Conservation (phyloP, 345 rosid species). For the Eucalyptus erythrocorys region DNA sequence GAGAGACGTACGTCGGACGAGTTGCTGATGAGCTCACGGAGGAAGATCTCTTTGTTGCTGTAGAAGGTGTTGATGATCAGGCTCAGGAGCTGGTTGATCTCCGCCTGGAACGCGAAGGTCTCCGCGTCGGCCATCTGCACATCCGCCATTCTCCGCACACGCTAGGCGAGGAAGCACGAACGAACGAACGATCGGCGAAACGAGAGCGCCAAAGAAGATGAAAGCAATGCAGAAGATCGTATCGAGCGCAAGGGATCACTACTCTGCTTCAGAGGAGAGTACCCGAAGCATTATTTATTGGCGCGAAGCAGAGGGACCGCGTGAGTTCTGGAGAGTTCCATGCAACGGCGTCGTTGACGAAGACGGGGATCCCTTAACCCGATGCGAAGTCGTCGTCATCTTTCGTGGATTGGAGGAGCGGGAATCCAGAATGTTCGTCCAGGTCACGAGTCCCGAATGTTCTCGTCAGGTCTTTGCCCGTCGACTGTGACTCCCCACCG, state of each 20-base stretch:
- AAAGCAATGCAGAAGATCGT: not conserved
- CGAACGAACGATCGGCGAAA: not conserved
- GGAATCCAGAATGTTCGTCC: not conserved
- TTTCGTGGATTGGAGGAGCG: not conserved
- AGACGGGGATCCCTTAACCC: not conserved
- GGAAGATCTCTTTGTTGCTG: constrained; percentile 9
- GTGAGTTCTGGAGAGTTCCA: not conserved
- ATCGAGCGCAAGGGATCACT: not conserved
- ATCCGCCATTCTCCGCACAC: not conserved
- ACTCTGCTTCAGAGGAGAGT: not conserved
- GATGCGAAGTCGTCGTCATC: too few species aligned
- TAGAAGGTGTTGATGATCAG: constrained; percentile 7
- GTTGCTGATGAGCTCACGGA: constrained; percentile 4
- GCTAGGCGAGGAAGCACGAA: not conserved
- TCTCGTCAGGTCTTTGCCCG: not conserved
- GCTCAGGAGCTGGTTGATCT: constrained; percentile 4
- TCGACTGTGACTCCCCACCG: not conserved
- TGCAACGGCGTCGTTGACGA: not conserved
- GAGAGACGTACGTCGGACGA: not conserved
- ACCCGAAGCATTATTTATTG: not conserved
- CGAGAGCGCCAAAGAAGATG: not conserved
- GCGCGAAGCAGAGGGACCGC: not conserved
- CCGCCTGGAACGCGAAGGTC: constrained; percentile 7
- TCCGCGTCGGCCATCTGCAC: constrained; percentile 2
- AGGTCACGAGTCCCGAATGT: not conserved